A percentile compares a stretch with the other conserved stretches of the same genome.
Evolutionary conservation across 2,329 filamentous ascomycete genomes (phyloP).

Genomic region (Colletotrichum trifolii): DNA sequence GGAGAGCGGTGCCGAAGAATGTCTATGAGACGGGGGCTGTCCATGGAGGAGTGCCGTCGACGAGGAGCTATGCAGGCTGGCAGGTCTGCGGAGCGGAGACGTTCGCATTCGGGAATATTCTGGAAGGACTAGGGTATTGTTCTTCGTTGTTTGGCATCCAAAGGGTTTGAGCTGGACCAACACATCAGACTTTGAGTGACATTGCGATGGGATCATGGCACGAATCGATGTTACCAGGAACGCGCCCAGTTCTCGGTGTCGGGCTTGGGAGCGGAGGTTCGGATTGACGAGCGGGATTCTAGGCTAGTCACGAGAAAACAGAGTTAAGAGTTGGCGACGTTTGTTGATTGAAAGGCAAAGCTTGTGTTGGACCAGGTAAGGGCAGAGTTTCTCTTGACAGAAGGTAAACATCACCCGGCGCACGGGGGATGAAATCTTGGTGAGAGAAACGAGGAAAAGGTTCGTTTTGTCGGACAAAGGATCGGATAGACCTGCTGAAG

Average conservation of each 20-base stretch:
- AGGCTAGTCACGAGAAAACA: too few relatives aligned
- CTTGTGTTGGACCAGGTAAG: neutral
- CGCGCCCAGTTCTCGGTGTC: neutral
- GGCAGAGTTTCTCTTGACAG: too few relatives aligned
- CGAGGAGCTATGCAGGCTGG: neutral
- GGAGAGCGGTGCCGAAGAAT: conserved; percentile 10
- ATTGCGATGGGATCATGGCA: too few relatives aligned
- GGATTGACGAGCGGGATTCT: neutral
- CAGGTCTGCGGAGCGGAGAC: neutral
- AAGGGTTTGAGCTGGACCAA: too few relatives aligned
- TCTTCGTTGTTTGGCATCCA: too few relatives aligned
- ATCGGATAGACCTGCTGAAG: too few relatives aligned
- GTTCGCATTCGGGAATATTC: conserved; percentile 4
- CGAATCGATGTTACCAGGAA: too few relatives aligned
- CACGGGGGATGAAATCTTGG: too few relatives aligned
- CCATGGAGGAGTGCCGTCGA: neutral
- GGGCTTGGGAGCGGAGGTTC: neutral
- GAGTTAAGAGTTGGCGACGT: neutral
- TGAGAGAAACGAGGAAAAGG: too few relatives aligned
- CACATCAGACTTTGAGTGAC: too few relatives aligned
- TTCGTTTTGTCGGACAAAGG: too few relatives aligned
- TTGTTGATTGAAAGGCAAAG: neutral
- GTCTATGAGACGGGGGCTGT: neutral
- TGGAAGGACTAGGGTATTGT: neutral
- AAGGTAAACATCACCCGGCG: too few relatives aligned